A percentile compares a stretch with the other conserved stretches of the same genome.
These are phyloP conservation scores for Rhypophila decipiens DNA, from an alignment of 495 filamentous ascomycete genomes.

Conservation along the genomic window DNA sequence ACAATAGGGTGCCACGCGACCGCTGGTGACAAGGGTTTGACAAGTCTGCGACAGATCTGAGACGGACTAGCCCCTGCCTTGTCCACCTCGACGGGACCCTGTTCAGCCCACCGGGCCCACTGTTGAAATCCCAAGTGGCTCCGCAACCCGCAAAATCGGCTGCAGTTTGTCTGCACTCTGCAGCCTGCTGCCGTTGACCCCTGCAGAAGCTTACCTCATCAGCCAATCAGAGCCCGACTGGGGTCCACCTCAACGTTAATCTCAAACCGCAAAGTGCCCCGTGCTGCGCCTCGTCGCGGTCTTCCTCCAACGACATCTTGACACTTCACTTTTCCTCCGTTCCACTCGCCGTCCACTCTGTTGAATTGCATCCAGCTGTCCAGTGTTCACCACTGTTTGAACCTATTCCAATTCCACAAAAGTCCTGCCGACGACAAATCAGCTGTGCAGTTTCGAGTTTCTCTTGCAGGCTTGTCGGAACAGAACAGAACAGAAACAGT, in stretches of 20 bases:
- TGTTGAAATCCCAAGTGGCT: conserved; percentile 11
- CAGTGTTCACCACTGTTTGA: too few relatives aligned
- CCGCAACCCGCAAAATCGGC: conserved; percentile 12
- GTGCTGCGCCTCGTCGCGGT: conserved; percentile 23
- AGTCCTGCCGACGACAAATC: too few relatives aligned
- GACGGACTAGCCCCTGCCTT: conserved; percentile 21
- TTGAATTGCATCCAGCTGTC: too few relatives aligned
- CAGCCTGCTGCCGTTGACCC: conserved; percentile 9
- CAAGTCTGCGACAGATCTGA: conserved; percentile 31
- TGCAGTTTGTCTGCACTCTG: conserved; percentile 2
- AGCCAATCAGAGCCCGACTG: conserved; percentile 17
- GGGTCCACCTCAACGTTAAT: conserved; percentile 21
- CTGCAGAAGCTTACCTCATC: conserved; percentile 21
- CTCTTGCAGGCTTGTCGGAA: too few relatives aligned
- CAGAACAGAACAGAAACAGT: too few relatives aligned
- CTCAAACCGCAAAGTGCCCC: conserved; percentile 27
- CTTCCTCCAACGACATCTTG: conserved; percentile 16
- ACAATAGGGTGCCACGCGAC: not conserved
- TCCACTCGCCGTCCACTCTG: too few relatives aligned
- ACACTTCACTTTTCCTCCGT: conserved; percentile 2
- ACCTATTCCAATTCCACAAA: too few relatives aligned
- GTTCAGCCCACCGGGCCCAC: conserved; percentile 7
- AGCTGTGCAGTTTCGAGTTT: too few relatives aligned
- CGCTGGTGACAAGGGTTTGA: conserved; percentile 15
- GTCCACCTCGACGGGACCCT: conserved; percentile 12